Percentiles rank a stretch among this genome's conserved stretches.
Evolutionary conservation across 805 yeast genomes (phyloP).

Genomic region (Nakazawaea ambrosiae): DNA sequence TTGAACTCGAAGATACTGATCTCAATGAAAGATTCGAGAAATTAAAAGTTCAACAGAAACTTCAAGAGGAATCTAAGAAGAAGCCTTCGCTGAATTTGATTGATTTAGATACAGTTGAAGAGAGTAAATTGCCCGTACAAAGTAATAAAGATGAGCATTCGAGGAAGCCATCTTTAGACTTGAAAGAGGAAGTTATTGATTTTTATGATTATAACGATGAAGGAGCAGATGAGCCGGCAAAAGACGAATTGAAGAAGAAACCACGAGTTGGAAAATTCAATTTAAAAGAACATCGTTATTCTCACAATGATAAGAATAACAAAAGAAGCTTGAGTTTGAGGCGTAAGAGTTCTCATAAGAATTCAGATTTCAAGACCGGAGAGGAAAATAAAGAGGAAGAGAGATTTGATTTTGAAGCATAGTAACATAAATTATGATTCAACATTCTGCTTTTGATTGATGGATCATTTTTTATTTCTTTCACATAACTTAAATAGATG

Average conservation of each 20-base stretch:
- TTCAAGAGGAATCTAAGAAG: not conserved
- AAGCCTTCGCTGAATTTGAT: not conserved
- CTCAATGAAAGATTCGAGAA: not conserved
- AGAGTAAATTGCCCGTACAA: not conserved
- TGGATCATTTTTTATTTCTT: too few relatives aligned
- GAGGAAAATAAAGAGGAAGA: too few relatives aligned
- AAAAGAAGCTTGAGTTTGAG: not conserved
- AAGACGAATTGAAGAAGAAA: conserved; percentile 3
- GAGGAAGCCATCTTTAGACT: conserved; percentile 6
- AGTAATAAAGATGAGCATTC: not conserved
- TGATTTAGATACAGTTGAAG: not conserved
- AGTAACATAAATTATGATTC: too few relatives aligned
- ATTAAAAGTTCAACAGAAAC: conserved; percentile 3
- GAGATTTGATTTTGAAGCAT: too few relatives aligned
- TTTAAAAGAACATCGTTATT: conserved; percentile 3
- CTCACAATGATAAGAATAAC: not conserved
- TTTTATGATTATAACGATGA: conserved; percentile 10
- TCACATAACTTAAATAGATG: too few relatives aligned
- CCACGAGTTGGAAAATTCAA: conserved; percentile 1
- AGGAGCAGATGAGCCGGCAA: not conserved
- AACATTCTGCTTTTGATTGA: too few relatives aligned
- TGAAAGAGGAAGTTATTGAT: conserved; percentile 9
- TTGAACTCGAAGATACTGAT: conserved; percentile 7
- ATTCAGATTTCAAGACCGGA: not conserved
- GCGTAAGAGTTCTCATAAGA: not conserved